phyloP scores from a whole-genome alignment of 331 rosid genomes.

The Malus hybrid region DNA sequence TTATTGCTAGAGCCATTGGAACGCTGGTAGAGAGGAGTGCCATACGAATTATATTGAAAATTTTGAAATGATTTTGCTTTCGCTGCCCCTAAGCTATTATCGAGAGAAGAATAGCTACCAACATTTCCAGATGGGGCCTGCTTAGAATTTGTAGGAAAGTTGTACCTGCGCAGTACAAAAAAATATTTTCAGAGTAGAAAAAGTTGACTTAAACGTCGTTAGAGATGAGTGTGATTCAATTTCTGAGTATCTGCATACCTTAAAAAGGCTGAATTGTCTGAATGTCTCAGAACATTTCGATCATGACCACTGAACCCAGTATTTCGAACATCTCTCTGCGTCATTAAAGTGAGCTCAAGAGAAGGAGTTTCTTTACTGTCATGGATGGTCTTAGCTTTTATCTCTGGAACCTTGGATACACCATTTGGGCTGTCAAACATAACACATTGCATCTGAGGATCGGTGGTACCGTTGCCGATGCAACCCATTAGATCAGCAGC shows the following conservation, averaged over 20 bases:
- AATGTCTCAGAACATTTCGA: conserved; percentile 18
- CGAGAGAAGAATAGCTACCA: conserved; percentile 20
- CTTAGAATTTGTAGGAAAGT: conserved; percentile 8
- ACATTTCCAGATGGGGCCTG: conserved; percentile 18
- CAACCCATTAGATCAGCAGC: conserved; percentile 6
- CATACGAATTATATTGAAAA: conserved; percentile 1
- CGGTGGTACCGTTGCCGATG: not conserved
- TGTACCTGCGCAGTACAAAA: conserved; percentile 15
- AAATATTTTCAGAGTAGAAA: not conserved
- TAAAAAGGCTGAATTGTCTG: conserved; percentile 25
- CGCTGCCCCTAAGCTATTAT: conserved; percentile 23
- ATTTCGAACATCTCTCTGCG: conserved; percentile 16
- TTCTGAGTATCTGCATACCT: conserved; percentile 10
- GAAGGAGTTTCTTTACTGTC: conserved; percentile 18
- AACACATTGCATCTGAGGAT: conserved; percentile 1
- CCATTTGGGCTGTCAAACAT: not conserved
- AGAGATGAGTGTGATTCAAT: not conserved
- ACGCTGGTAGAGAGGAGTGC: conserved; percentile 10
- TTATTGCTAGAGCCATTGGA: conserved; percentile 25
- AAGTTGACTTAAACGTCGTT: no score
- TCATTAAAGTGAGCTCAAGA: conserved; percentile 22
- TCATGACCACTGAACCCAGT: conserved; percentile 14
- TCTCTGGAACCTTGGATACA: not conserved
- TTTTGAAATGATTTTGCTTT: conserved; percentile 12
- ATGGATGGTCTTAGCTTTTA: not conserved